These are phyloP conservation scores for Mrakia gelida DNA, from an alignment of 768 basidiomycete genomes.

Conservation along the genomic window DNA sequence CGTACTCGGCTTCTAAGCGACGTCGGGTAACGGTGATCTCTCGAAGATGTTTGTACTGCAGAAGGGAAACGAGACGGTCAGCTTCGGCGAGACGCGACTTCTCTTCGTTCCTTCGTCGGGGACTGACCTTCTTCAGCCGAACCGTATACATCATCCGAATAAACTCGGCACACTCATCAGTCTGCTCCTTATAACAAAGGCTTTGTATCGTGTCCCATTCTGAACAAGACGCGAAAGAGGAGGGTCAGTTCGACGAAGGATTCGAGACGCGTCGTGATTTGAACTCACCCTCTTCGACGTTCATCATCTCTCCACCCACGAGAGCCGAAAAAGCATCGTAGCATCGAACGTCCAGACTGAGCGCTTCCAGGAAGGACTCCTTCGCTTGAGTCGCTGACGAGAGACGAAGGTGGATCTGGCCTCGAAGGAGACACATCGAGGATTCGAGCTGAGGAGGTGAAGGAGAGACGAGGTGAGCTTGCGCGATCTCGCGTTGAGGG, in stretches of 20 bases:
- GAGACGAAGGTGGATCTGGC: slow-evolving; percentile 87
- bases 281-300: slow-evolving; percentile 76
- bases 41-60: slow-evolving; percentile 64
- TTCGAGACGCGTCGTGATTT: background rate
- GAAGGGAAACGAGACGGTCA: background rate
- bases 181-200: slow-evolving; percentile 75
- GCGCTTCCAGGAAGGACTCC: slow-evolving; percentile 90
- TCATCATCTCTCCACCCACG: slow-evolving; percentile 91
- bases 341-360: slow-evolving; percentile 91
- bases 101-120: too few species aligned
- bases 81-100: background rate
- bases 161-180: slow-evolving; percentile 82
- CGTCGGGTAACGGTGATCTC: slow-evolving; percentile 78
- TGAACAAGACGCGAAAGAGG: slow-evolving; percentile 42
- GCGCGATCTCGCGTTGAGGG: background rate
- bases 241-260: background rate
- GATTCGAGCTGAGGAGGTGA: slow-evolving; percentile 71
- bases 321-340: slow-evolving; percentile 92
- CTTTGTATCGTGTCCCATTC: slow-evolving; percentile 95
- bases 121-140: slow-evolving; percentile 68
- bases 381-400: slow-evolving; percentile 89
- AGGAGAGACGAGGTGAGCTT: background rate
- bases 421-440: slow-evolving; percentile 92
- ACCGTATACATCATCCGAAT: slow-evolving; percentile 88
- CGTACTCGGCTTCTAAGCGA: slow-evolving; percentile 75